phyloP scores from a whole-genome alignment of 805 yeast species.

The Yarrowia sp. region DNA sequence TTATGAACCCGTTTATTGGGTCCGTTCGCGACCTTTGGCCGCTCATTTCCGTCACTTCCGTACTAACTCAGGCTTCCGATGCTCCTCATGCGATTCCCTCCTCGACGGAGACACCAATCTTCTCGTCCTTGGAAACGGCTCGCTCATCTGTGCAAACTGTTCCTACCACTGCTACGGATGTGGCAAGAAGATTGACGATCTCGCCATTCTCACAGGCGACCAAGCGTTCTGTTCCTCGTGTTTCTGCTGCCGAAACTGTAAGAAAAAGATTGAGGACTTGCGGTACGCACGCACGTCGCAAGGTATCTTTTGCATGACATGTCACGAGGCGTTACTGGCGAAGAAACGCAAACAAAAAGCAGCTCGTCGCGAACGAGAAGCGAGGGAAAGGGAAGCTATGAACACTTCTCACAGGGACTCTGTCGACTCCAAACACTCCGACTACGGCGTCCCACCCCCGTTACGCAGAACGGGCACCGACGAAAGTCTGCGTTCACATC shows the following conservation, averaged over 20 bases:
- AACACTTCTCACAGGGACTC: not conserved
- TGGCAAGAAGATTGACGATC: constrained; percentile 80
- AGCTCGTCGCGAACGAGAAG: constrained; percentile 14
- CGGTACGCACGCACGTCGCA: constrained; percentile 90
- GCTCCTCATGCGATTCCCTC: constrained; percentile 76
- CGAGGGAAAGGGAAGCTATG: constrained; percentile 3
- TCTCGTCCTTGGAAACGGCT: constrained; percentile 89
- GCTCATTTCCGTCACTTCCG: no score
- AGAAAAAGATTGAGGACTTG: constrained; percentile 78
- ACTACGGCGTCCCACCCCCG: not conserved
- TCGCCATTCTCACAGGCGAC: constrained; percentile 92
- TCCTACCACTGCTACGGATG: constrained; percentile 89
- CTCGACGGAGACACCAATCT: constrained; percentile 87
- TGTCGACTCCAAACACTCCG: constrained; percentile 15
- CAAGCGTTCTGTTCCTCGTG: constrained; percentile 91
- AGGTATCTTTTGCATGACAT: constrained; percentile 88
- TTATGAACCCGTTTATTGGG: not conserved
- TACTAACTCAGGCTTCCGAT: constrained; percentile 52
- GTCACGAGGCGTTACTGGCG: constrained; percentile 80
- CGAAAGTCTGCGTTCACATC: constrained; percentile 4
- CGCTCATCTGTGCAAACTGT: constrained; percentile 83
- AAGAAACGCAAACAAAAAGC: constrained; percentile 51
- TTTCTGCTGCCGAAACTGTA: constrained; percentile 86
- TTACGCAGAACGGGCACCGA: constrained; percentile 13
- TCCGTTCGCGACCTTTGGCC: no score